Base-by-base conservation (phyloP, 768 basidiomycete genomes). In the Mycena amicta region DNA sequence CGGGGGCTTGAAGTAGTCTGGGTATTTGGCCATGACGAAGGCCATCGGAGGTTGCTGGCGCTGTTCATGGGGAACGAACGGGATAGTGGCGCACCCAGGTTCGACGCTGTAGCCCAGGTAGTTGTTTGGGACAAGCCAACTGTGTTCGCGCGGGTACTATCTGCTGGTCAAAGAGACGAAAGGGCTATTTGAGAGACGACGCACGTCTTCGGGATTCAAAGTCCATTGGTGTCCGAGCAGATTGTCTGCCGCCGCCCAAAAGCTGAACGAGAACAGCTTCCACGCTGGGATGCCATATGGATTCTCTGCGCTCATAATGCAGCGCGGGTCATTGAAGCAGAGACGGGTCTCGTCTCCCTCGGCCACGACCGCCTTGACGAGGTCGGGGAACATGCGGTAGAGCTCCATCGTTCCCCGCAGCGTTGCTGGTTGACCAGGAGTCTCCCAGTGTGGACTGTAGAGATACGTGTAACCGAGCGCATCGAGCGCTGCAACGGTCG, bases 221-320 rank as follows among this genome's bases (percentile, higher is more conserved):
- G 72, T 70, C 75, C 73, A 74, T 60, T 69, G 66, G 11, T 67
- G 67, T 28, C 67, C 71, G 2, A 66, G 62, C 1, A 70, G 66
- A 46, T 55, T 50, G 2, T 13, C 45, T 20, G 57, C 40, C 4
- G 31, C 26, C 16, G 27, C 50, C 59, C 59, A 60, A 45, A 60
- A 60, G 6, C 4, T 2, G 12, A 31, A 64, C 46, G 67, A 67
- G 61, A 76, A 72, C 5, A 75, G 66, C 56, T 75, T 77, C 74
- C 74, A 77, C 13, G 69, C 67, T 1, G 74, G 75, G 23, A 77
- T 72, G 4, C 74, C 74, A 2, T 47, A 55, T 2, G 74, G 73
- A 53, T 75, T 72, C 5, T 51, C 29, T 2, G 61, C 53, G 15
- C 61, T 62, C 50, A 71, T 69, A 33, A 73, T 65, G 52, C 74